phyloP scores from a whole-genome alignment of 1,139 yeast species.

The Suhomyces choctaworum region DNA sequence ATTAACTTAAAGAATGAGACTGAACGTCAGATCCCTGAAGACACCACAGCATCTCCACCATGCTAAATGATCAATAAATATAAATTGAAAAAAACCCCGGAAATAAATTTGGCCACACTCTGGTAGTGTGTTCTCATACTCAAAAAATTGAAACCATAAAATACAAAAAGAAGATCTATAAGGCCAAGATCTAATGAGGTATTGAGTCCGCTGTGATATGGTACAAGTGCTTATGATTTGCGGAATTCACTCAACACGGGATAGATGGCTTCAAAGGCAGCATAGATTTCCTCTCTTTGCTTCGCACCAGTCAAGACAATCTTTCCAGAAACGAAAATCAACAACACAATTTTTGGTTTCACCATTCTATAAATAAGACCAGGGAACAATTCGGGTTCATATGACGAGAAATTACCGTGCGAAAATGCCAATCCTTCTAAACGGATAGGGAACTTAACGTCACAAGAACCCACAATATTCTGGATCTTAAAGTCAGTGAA shows the following conservation, averaged over 20 bases:
- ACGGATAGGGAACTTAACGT: conserved; percentile 95
- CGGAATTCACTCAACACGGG: conserved; percentile 98
- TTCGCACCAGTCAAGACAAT: conserved; percentile 98
- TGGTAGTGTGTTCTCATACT: neutral
- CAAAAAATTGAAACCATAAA: conserved; percentile 7
- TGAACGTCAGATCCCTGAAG: conserved; percentile 6
- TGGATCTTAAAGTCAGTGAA: conserved; percentile 97
- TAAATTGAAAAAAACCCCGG: conserved; percentile 7
- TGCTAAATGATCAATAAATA: conserved; percentile 9
- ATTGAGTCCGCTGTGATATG: conserved; percentile 8
- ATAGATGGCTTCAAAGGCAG: conserved; percentile 96
- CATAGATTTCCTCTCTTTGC: conserved; percentile 97
- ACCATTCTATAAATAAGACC: conserved; percentile 99
- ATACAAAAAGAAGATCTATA: conserved; percentile 8
- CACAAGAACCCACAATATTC: conserved; percentile 98
- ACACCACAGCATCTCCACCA: conserved; percentile 5
- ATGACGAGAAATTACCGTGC: conserved; percentile 98
- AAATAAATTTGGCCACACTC: conserved; percentile 8
- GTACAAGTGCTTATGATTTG: conserved; percentile 51
- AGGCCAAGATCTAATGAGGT: neutral
- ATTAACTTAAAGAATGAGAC: conserved; percentile 10
- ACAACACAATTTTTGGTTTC: conserved; percentile 92
- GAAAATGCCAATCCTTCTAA: conserved; percentile 96
- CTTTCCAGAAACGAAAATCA: conserved; percentile 96
- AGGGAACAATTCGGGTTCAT: conserved; percentile 97